Conservation (phyloP, 495 filamentous ascomycete species). For the Jackrogersella multiformis region DNA sequence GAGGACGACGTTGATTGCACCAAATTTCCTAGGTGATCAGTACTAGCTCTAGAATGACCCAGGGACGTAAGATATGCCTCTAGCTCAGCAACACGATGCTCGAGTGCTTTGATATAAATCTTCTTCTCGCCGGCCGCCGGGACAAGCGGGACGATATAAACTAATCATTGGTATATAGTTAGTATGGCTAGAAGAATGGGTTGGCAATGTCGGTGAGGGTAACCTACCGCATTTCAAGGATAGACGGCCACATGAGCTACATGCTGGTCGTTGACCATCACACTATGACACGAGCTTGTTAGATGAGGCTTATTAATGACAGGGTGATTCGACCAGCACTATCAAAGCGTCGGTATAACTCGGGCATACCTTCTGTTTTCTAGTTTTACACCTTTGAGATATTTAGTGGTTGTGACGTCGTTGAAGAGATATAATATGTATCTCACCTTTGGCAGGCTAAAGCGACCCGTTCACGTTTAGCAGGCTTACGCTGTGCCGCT, state of each 20-base stretch:
- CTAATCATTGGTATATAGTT: constrained; percentile 9
- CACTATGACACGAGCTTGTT: constrained; percentile 34
- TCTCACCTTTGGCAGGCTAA: constrained; percentile 45
- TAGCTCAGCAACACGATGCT: constrained; percentile 46
- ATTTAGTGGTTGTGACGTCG: constrained; percentile 1
- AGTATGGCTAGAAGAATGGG: neutral
- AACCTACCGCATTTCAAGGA: constrained; percentile 45
- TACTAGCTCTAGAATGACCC: constrained; percentile 31
- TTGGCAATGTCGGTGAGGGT: neutral
- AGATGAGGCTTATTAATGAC: constrained; percentile 10
- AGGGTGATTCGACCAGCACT: neutral
- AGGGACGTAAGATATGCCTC: constrained; percentile 39
- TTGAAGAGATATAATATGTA: neutral
- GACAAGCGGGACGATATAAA: constrained; percentile 44
- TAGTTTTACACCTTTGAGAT: constrained; percentile 42
- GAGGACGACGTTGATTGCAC: constrained; percentile 20
- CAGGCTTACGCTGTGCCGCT: constrained; percentile 35
- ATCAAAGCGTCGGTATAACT: neutral
- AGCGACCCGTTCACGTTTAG: constrained; percentile 45
- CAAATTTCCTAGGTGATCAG: constrained; percentile 33
- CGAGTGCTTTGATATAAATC: constrained; percentile 48
- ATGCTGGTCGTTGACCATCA: constrained; percentile 44
- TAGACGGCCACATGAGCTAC: constrained; percentile 42
- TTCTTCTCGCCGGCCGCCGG: constrained; percentile 46
- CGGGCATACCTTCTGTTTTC: constrained; percentile 47